Conservation (phyloP, 345 rosid species). For the Isatis tinctoria region DNA sequence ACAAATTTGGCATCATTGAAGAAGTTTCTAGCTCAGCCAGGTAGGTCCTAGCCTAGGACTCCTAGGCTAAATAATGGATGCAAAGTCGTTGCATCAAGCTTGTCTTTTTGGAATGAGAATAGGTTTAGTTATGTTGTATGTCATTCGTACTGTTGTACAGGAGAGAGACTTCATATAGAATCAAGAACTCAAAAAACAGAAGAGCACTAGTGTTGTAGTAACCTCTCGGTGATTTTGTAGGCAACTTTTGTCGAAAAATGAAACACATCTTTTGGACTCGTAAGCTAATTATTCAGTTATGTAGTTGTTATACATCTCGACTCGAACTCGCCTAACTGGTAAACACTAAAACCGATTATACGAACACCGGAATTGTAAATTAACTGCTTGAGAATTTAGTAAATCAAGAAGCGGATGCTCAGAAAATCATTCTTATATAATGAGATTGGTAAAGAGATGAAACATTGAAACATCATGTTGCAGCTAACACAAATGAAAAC, state of each 20-base stretch:
- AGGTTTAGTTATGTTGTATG: slow-evolving; percentile 20
- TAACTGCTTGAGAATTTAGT: too few relatives aligned
- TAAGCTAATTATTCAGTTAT: not conserved
- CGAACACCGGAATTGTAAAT: too few relatives aligned
- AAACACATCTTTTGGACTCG: not conserved
- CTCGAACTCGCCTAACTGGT: not conserved
- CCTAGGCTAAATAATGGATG: slow-evolving; percentile 11
- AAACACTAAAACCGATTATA: not conserved
- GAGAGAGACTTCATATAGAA: slow-evolving; percentile 21
- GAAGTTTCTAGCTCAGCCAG: not conserved
- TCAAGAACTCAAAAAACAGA: slow-evolving; percentile 11
- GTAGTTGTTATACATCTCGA: not conserved
- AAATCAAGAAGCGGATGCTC: not conserved
- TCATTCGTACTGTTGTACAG: slow-evolving; percentile 20
- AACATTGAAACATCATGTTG: not conserved
- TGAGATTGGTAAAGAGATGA: not conserved
- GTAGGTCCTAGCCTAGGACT: too few relatives aligned
- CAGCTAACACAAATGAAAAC: not conserved
- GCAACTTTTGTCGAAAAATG: not conserved
- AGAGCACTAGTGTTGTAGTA: slow-evolving; percentile 8
- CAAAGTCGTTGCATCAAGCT: slow-evolving; percentile 2
- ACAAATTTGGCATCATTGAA: not conserved
- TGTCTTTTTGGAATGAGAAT: not conserved
- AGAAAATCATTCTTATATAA: not conserved
- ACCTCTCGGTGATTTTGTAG: slow-evolving; percentile 17